Base-by-base conservation (phyloP, 73 alveolate genomes). In the Vitrella brassicaformis region DNA sequence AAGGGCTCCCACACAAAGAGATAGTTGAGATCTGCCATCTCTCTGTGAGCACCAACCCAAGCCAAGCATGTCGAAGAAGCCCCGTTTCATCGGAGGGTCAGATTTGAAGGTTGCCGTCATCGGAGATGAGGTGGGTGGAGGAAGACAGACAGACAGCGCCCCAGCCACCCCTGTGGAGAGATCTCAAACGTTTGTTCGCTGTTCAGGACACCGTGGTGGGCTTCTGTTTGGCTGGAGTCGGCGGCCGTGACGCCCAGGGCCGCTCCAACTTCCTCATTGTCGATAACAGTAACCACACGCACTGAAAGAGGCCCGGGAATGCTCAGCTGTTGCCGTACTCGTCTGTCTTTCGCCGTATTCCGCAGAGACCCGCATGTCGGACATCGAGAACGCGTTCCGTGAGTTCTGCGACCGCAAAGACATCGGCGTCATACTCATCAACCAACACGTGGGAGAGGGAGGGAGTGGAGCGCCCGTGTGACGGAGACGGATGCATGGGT, bases 161-260 rank as follows among this genome's bases (percentile, higher is more conserved):
- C 56, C 4, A 39, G 56, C 56, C 56, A 39, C 4, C 56, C 56
- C 56, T 39, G 22, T 39, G 14, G 22, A 39, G 22, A 4, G 22
- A 4, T 14, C 56, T 14, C 56, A 39, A 70, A 30, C 10, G 8
- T 19, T 14, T 31, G 28, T 70, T 9, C 66, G 39, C 28, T 10
- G 8, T 19, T 28, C 39, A 78, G 73, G 84, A 87, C n/a, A 85
- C 97, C 30, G 94, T 88, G 26, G 87, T 94, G 31, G 97, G 97
- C 31, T 88, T 90, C 74, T 78, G 87, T 30, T 72, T 90, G 70
- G 86, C 97, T 27, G 97, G 97, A 66, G 85, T 90, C 66, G 97
- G 97, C 32, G 94, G 87, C 79, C 83, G 97, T 71, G 81, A 86
- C 81, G 86, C 81, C 84, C 89, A 86, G 77, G 87, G 83, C 26